phyloP scores from a whole-genome alignment of 176 grass and related monocot species.

The Carex kokanica region DNA sequence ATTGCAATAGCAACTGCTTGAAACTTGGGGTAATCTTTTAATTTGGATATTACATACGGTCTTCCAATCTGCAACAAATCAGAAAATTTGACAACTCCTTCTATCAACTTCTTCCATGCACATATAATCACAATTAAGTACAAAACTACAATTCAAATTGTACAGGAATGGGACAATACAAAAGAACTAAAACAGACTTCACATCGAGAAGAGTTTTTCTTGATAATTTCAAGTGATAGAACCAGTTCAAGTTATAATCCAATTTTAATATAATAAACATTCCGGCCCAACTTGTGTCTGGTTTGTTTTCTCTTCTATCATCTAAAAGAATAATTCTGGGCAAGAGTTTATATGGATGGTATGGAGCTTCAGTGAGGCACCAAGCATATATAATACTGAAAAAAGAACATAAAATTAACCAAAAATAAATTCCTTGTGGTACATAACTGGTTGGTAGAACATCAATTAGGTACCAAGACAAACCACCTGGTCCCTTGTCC shows the following conservation, averaged over 20 bases:
- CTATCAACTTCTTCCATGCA: slow-evolving; percentile 17
- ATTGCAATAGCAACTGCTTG: slow-evolving; percentile 99
- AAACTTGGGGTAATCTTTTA: slow-evolving; percentile 93
- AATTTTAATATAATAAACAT: not conserved
- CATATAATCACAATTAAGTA: slow-evolving; percentile 6
- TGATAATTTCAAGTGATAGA: not conserved
- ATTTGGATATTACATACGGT: slow-evolving; percentile 89
- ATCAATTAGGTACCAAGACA: not conserved
- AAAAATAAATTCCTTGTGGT: not conserved
- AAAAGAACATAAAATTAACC: not conserved
- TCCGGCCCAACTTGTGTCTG: not conserved
- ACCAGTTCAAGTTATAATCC: not conserved
- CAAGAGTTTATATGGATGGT: not conserved
- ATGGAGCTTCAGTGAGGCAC: not conserved
- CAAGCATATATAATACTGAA: not conserved
- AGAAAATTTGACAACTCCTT: slow-evolving; percentile 21
- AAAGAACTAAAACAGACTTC: not conserved
- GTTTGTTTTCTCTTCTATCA: not conserved
- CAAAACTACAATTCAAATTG: not conserved
- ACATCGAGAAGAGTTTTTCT: not conserved
- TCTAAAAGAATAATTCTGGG: not conserved
- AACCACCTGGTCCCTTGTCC: not conserved
- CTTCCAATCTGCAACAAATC: slow-evolving; percentile 66
- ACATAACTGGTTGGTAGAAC: not conserved
- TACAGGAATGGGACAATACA: not conserved